Percentiles rank a stretch among this genome's conserved stretches.
phyloP scores from a whole-genome alignment of 495 filamentous ascomycete genomes.

The Parathielavia hyrcaniae region DNA sequence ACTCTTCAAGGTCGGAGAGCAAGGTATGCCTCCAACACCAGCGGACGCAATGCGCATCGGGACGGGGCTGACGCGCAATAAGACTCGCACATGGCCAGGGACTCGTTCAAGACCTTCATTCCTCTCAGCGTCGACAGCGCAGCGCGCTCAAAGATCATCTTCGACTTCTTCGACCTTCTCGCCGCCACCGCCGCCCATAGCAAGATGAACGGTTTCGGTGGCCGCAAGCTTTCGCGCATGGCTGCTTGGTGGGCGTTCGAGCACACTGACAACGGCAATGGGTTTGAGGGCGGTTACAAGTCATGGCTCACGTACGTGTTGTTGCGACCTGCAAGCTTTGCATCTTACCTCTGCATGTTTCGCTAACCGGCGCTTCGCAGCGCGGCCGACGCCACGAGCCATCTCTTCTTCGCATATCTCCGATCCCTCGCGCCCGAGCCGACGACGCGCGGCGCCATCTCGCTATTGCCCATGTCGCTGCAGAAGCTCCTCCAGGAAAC shows the following conservation, averaged over 20 bases:
- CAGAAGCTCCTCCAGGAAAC: conserved; percentile 86
- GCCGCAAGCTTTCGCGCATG: conserved; percentile 87
- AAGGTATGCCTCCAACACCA: conserved; percentile 51
- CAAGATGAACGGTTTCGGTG: conserved; percentile 88
- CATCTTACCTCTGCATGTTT: not conserved
- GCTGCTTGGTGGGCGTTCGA: conserved; percentile 99
- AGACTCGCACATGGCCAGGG: conserved; percentile 89
- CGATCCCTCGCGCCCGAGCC: conserved; percentile 80
- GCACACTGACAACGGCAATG: conserved; percentile 72
- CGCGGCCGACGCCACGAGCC: conserved; percentile 90
- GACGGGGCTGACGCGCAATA: conserved; percentile 2
- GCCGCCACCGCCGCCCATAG: conserved; percentile 73
- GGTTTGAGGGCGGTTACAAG: conserved; percentile 94
- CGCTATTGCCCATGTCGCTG: conserved; percentile 78
- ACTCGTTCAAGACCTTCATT: conserved; percentile 94
- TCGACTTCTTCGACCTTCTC: conserved; percentile 93
- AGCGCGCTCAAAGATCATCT: conserved; percentile 79
- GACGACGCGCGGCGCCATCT: conserved; percentile 63
- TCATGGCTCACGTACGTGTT: conserved; percentile 56
- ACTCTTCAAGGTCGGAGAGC: conserved; percentile 88
- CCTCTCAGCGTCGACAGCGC: conserved; percentile 89
- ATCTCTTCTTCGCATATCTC: conserved; percentile 96
- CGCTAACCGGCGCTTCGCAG: conserved; percentile 43
- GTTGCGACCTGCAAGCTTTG: not conserved
- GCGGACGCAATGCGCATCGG: not conserved